Evolutionary conservation across 108 stramenopile species (phyloP).

Genomic region (Cyclotella cryptica): DNA sequence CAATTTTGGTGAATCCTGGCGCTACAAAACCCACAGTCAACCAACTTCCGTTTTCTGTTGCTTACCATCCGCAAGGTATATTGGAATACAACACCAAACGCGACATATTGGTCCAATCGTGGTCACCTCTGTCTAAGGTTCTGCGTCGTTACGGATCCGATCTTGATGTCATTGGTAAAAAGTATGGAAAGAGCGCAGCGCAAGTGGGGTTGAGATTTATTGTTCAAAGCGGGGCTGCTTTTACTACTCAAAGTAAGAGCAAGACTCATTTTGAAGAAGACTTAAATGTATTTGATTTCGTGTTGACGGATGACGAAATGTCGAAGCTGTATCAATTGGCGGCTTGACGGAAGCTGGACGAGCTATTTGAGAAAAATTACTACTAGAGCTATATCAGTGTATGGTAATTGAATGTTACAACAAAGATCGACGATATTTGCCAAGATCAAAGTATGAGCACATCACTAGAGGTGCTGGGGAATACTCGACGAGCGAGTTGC

Average conservation of each 20-base stretch:
- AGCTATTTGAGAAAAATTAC: background rate
- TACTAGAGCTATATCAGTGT: background rate
- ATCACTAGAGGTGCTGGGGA: no score
- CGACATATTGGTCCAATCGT: constrained; percentile 77
- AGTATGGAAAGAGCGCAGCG: constrained; percentile 72
- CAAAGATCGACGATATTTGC: no score
- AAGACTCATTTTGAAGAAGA: constrained; percentile 75
- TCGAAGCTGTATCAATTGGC: constrained; percentile 33
- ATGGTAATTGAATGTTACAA: no score
- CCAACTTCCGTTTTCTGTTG: constrained; percentile 72
- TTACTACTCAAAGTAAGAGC: constrained; percentile 69
- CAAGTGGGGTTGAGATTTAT: constrained; percentile 87
- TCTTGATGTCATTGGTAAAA: constrained; percentile 71
- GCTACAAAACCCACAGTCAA: constrained; percentile 73
- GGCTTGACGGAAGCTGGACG: background rate
- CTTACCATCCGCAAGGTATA: constrained; percentile 67
- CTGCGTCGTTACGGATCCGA: constrained; percentile 45
- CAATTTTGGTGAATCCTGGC: constrained; percentile 56
- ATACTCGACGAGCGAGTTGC: no score
- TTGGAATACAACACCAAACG: constrained; percentile 66
- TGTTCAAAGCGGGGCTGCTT: constrained; percentile 71
- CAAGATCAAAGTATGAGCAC: no score
- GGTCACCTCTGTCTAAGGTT: constrained; percentile 72
- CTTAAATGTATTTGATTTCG: constrained; percentile 82
- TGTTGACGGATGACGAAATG: constrained; percentile 74